Evolutionary conservation across 257 asterid genomes (phyloP).

Genomic region (Solanum peruvianum): DNA sequence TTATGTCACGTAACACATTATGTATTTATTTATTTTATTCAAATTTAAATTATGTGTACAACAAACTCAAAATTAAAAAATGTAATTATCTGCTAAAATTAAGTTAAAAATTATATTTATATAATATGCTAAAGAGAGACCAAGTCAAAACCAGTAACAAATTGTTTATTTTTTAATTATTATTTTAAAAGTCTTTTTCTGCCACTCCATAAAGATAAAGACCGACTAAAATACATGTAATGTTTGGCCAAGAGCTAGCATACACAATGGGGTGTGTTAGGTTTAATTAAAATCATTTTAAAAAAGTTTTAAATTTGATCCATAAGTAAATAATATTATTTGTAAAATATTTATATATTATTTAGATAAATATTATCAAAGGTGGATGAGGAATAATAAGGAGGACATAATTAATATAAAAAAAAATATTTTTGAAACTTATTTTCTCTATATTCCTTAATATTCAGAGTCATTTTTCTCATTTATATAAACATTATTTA

Average conservation of each 20-base stretch:
- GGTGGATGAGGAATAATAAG: background rate
- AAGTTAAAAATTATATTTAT: too few species aligned
- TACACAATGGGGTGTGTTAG: background rate
- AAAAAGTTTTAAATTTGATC: background rate
- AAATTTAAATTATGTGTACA: rapidly evolving
- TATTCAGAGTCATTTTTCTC: too few species aligned
- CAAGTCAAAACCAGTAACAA: background rate
- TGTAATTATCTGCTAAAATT: rapidly evolving
- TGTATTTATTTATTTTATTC: too few species aligned
- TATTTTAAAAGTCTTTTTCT: background rate
- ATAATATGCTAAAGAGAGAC: background rate
- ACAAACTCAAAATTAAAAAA: too few species aligned
- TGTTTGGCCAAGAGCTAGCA: background rate
- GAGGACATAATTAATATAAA: too few species aligned
- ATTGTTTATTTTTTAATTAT: too few species aligned
- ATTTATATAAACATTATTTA: too few species aligned
- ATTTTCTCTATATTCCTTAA: background rate
- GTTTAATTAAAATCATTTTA: background rate
- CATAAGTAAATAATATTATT: background rate
- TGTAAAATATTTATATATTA: too few species aligned
- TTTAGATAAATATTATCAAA: too few species aligned
- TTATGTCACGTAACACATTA: too few species aligned
- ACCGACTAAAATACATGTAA: background rate
- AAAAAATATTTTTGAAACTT: background rate
- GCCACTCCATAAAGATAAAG: background rate